Evolutionary conservation across 1,284 basidiomycete species (phyloP).

Genomic region (Pisolithus thermaeus): DNA sequence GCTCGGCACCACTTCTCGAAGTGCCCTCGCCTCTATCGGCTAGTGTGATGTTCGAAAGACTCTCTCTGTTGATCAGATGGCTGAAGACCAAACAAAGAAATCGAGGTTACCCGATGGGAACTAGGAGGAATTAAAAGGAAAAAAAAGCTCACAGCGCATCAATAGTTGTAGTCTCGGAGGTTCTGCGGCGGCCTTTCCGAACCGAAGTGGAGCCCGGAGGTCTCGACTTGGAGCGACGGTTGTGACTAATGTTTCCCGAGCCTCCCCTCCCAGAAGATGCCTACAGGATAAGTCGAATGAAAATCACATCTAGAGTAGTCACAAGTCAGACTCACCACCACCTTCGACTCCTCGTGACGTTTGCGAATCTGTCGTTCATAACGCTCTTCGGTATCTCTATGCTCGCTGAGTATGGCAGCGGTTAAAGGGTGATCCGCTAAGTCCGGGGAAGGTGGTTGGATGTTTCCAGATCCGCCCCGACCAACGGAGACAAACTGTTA

Average conservation of each 20-base stretch:
- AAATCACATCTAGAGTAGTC: not conserved
- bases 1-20: not conserved
- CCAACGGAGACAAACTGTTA: conserved; percentile 55
- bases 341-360: conserved; percentile 31
- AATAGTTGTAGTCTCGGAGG: not conserved
- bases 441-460: conserved; percentile 60
- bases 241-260: conserved; percentile 9
- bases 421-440: conserved; percentile 32
- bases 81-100: not conserved
- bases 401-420: conserved; percentile 27
- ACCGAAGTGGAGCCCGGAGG: not conserved
- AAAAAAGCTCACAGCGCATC: not conserved
- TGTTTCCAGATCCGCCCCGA: conserved; percentile 74
- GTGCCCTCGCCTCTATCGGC: conserved; percentile 1
- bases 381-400: conserved; percentile 12
- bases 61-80: not conserved
- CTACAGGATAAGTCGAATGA: conserved; percentile 25
- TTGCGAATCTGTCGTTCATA: conserved; percentile 44
- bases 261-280: conserved; percentile 39
- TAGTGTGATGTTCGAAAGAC: not conserved
- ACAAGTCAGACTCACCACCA: conserved; percentile 31
- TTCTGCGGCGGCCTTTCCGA: not conserved
- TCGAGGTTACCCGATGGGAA: not conserved
- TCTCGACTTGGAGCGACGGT: not conserved
- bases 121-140: not conserved